A percentile compares a stretch with the other conserved stretches of the same genome.
phyloP scores from a whole-genome alignment of 805 yeast species.

The Metschnikowia drakensbergensis region DNA sequence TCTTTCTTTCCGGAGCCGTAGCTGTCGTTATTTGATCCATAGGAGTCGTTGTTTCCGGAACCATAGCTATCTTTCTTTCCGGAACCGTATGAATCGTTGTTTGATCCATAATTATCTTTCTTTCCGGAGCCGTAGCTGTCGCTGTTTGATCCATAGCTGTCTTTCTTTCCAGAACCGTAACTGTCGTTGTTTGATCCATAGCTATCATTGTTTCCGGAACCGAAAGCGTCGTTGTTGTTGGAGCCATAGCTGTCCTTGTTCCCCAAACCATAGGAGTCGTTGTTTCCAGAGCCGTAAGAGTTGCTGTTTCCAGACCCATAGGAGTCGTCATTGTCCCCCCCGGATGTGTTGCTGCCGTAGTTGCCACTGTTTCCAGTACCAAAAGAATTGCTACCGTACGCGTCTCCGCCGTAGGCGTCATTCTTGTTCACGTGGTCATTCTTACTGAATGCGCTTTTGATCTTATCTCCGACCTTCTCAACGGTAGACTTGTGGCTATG shows the following conservation, averaged over 20 bases:
- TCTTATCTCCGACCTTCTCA: slow-evolving; percentile 11
- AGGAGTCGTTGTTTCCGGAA: slow-evolving; percentile 14
- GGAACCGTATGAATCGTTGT: slow-evolving; percentile 7
- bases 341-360: too few species aligned
- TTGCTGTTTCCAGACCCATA: too few species aligned
- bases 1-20: slow-evolving; percentile 20
- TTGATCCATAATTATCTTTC: slow-evolving; percentile 19
- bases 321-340: too few species aligned
- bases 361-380: background rate
- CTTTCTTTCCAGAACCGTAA: slow-evolving; percentile 13
- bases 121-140: background rate
- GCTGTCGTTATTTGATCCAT: slow-evolving; percentile 19
- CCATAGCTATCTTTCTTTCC: slow-evolving; percentile 19
- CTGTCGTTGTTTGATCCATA: too few species aligned
- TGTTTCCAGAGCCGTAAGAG: slow-evolving; percentile 12
- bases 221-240: too few species aligned
- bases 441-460: slow-evolving; percentile 13
- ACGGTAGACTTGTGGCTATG: slow-evolving; percentile 3
- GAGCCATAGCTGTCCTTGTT: too few species aligned
- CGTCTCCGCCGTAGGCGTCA: slow-evolving; percentile 24
- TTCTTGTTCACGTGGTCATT: slow-evolving; percentile 8
- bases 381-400: slow-evolving; percentile 23
- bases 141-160: slow-evolving; percentile 24
- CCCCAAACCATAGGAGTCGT: slow-evolving; percentile 19
- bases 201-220: too few species aligned